phyloP scores from a whole-genome alignment of 257 asterid genomes.

The Cinchona pubescens region DNA sequence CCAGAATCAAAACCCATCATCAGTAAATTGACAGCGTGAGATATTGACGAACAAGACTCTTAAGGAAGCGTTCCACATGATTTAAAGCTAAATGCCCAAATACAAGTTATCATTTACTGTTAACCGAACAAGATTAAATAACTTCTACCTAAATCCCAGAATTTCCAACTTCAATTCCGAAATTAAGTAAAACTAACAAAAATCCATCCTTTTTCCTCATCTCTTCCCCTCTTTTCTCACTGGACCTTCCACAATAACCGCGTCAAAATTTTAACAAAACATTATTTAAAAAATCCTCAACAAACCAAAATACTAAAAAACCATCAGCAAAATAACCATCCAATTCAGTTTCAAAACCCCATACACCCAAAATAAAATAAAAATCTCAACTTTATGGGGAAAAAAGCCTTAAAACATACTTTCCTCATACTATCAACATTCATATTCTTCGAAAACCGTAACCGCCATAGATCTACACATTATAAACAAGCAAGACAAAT shows the following conservation, averaged over 20 bases:
- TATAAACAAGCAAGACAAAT: not conserved
- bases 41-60: not conserved
- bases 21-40: not conserved
- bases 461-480: conserved; percentile 7
- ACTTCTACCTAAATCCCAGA: not conserved
- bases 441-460: conserved; percentile 11
- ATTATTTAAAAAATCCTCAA: not conserved
- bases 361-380: not conserved
- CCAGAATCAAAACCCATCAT: not conserved
- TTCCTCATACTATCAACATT: not conserved
- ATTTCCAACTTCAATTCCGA: not conserved
- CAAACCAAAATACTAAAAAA: not conserved
- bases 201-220: not conserved
- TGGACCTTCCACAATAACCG: not conserved
- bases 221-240: not conserved
- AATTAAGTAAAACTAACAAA: not conserved
- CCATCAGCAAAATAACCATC: not conserved
- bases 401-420: not conserved
- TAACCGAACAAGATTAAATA: not conserved
- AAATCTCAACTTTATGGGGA: not conserved
- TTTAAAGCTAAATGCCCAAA: not conserved
- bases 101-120: not conserved
- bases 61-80: not conserved
- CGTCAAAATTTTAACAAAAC: not conserved
- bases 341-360: not conserved